phyloP scores from a whole-genome alignment of 257 asterid genomes.

The Lavandula angustifolia region DNA sequence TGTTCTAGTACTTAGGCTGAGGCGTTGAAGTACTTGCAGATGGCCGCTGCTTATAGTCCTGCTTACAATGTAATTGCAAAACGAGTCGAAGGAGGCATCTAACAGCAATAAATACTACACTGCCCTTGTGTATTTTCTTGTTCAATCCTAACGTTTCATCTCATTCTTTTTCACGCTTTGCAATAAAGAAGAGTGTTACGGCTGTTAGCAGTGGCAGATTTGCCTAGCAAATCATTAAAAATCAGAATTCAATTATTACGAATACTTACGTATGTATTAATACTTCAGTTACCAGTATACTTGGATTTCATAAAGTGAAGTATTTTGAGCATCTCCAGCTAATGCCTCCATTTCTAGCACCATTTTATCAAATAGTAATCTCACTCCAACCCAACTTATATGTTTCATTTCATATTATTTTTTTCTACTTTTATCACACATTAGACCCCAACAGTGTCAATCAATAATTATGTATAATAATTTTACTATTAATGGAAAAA shows the following conservation, averaged over 20 bases:
- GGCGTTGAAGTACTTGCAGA: conserved; percentile 61
- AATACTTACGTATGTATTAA: too few species aligned
- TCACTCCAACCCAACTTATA: too few species aligned
- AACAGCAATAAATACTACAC: conserved; percentile 47
- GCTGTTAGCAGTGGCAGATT: neutral
- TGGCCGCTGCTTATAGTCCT: conserved; percentile 61
- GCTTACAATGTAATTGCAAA: conserved; percentile 45
- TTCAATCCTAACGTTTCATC: neutral
- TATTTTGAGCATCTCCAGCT: too few species aligned
- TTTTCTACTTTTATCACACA: too few species aligned
- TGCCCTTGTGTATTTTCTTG: conserved; percentile 9
- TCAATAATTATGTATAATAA: too few species aligned
- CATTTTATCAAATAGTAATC: too few species aligned
- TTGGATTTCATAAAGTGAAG: too few species aligned
- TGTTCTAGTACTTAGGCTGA: conserved; percentile 62
- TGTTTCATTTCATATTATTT: too few species aligned
- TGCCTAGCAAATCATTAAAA: neutral
- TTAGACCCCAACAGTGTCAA: too few species aligned
- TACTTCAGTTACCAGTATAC: too few species aligned
- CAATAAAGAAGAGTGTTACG: neutral
- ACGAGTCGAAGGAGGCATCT: conserved; percentile 51
- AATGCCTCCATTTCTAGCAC: too few species aligned
- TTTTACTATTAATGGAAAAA: too few species aligned
- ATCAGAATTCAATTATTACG: neutral
- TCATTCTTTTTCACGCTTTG: neutral